Evolutionary conservation across 441 rosid genomes (phyloP), one percentile per base, ranked within the genome.

Genomic region (Iberis amara): DNA sequence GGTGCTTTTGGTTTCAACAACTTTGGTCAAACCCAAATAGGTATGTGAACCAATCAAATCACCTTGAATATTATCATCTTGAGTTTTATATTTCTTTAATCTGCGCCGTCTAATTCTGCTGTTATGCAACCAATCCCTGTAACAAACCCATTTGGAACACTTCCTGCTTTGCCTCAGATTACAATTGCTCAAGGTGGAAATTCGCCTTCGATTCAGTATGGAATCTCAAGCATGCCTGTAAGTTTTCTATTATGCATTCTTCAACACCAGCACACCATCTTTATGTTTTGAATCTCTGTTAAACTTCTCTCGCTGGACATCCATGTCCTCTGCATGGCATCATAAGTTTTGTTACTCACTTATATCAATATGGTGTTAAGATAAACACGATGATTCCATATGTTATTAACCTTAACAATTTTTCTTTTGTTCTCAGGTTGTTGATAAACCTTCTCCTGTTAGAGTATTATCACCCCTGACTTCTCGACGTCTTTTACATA

Each of bases 141-240:
- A 38, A 66, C 85, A 49, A 89, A 82, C 77, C 97, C 97, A 8
- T 94, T 79, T 62, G 99, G 99, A 52, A 81, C 81, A 0, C 94
- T 94, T 39, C 99, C 99, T 46, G 89, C 81, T 53, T 72, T 80
- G 85, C 97, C 97, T 62, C 96, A 82, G 60, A 72, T 94, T 55
- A 85, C 97, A 54, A 73, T 94, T 60, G 83, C 79, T 44, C 85
- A 80, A 68, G 76, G 79, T 55, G 97, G 95, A 70, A 75, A 78
- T 52, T 74, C 82, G 47, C 75, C 94, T 53, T 79, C 92, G 13
- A 75, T 89, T 57, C 96, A 89, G 69, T 94, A 85, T 64, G 99
- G 99, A 64, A 89, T 89, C 69, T 85, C 99, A 32, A 83, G 81
- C 78, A 65, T 89, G 86, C 94, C 99, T 46, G 97, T 94, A 76